Conservation (phyloP, 345 rosid genomes). For the Clarkia xantiana region DNA sequence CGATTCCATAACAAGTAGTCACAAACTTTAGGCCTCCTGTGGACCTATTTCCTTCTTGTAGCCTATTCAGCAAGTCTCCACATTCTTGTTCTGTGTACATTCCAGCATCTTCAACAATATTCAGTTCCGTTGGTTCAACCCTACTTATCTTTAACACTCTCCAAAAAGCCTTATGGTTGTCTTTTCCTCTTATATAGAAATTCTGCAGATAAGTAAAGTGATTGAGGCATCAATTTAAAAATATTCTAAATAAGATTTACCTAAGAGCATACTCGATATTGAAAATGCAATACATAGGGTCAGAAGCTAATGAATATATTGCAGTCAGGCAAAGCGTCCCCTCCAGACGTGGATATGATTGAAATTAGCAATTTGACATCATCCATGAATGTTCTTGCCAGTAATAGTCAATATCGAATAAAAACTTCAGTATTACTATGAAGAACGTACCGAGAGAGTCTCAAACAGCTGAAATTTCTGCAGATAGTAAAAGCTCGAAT, state of each 20-base stretch:
- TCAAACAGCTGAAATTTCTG: conserved; percentile 81
- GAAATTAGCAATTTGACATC: too few relatives aligned
- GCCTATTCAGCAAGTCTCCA: conserved; percentile 42
- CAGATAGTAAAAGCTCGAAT: conserved; percentile 26
- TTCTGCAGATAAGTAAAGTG: conserved; percentile 27
- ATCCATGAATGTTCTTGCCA: neutral
- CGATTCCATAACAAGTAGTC: conserved; percentile 68
- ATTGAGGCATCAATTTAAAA: neutral
- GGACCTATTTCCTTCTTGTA: conserved; percentile 67
- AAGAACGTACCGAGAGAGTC: conserved; percentile 58
- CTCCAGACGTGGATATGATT: too few relatives aligned
- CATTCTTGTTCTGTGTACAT: conserved; percentile 59
- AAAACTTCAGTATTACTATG: neutral
- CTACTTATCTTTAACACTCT: conserved; percentile 74
- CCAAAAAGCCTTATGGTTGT: conserved; percentile 54
- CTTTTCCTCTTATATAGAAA: conserved; percentile 80
- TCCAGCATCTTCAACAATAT: conserved; percentile 48
- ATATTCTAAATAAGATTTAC: too few relatives aligned
- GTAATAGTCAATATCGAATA: neutral
- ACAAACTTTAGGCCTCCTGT: conserved; percentile 82
- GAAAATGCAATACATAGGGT: too few relatives aligned
- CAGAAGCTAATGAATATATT: too few relatives aligned
- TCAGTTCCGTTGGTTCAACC: conserved; percentile 51
- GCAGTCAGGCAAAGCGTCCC: too few relatives aligned
- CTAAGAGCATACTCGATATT: too few relatives aligned